Conservation (phyloP, 345 rosid species). For the Dimocarpus longan region DNA sequence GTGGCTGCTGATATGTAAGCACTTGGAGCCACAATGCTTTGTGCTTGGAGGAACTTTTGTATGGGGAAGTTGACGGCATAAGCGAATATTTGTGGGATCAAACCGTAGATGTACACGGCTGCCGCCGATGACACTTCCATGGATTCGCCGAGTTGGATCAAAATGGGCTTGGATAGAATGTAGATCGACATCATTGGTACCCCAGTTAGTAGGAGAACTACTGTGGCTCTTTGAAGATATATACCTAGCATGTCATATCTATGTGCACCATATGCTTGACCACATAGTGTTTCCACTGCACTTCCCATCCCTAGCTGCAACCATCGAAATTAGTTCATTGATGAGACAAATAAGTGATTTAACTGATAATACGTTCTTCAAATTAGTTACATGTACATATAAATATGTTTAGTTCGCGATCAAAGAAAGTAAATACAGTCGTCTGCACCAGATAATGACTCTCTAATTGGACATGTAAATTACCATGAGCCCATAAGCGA, state of each 20-base stretch:
- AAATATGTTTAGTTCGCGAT: too few relatives aligned
- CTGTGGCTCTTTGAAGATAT: constrained; percentile 77
- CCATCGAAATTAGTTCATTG: background rate
- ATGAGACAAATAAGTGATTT: too few relatives aligned
- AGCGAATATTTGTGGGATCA: constrained; percentile 79
- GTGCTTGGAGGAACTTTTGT: constrained; percentile 71
- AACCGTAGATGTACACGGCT: constrained; percentile 60
- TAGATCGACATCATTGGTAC: constrained; percentile 57
- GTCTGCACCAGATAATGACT: too few relatives aligned
- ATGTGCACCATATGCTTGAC: constrained; percentile 79
- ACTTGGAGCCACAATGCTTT: constrained; percentile 63
- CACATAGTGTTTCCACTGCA: constrained; percentile 93
- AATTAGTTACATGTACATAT: too few relatives aligned
- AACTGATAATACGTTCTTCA: too few relatives aligned
- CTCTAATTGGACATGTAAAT: too few relatives aligned
- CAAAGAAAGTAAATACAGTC: too few relatives aligned
- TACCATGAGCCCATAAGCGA: constrained; percentile 63
- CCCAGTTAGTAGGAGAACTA: constrained; percentile 64
- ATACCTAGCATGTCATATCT: constrained; percentile 70
- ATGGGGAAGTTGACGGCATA: constrained; percentile 74
- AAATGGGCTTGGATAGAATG: constrained; percentile 53
- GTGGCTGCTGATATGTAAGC: constrained; percentile 66
- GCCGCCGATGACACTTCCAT: constrained; percentile 55
- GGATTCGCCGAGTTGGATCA: constrained; percentile 64
- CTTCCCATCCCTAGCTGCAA: constrained; percentile 86